These are phyloP conservation scores for Aschersonia sp. DNA, from an alignment of 2,329 filamentous ascomycete genomes.

Conservation along the genomic window DNA sequence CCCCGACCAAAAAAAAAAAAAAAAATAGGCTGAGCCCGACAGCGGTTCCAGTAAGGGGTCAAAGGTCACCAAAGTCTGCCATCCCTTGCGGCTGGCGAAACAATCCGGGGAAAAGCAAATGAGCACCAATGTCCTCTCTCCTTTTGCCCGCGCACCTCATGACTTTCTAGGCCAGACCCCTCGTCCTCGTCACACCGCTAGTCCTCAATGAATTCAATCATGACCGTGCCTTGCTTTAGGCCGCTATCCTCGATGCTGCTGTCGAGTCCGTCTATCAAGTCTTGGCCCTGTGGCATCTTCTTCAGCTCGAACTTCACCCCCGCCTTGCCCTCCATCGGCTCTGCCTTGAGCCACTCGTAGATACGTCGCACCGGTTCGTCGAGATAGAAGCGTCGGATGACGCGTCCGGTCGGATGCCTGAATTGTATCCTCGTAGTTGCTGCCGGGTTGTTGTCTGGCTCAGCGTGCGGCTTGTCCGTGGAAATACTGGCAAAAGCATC, in stretches of 20 bases:
- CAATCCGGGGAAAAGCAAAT: neutral
- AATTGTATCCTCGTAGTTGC: constrained; percentile 85
- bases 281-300: constrained; percentile 61
- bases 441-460: constrained; percentile 57
- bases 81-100: too few species aligned
- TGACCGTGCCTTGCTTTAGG: constrained; percentile 83
- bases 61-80: too few species aligned
- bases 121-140: neutral
- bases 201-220: constrained; percentile 76
- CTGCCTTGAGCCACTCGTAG: constrained; percentile 93
- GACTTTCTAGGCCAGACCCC: too few species aligned
- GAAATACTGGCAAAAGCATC: constrained; percentile 58
- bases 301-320: constrained; percentile 78
- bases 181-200: constrained; percentile 5
- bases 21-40: too few species aligned
- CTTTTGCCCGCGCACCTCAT: neutral
- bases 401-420: constrained; percentile 66
- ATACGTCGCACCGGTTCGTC: constrained; percentile 66
- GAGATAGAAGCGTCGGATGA: constrained; percentile 74
- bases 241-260: constrained; percentile 66
- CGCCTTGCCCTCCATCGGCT: constrained; percentile 65
- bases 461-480: constrained; percentile 55
- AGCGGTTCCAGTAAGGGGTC: too few species aligned
- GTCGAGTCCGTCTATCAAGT: constrained; percentile 64
- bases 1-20: too few species aligned